Evolutionary conservation across 2,329 filamentous ascomycete species (phyloP).

Genomic region (Verticillium longisporum): DNA sequence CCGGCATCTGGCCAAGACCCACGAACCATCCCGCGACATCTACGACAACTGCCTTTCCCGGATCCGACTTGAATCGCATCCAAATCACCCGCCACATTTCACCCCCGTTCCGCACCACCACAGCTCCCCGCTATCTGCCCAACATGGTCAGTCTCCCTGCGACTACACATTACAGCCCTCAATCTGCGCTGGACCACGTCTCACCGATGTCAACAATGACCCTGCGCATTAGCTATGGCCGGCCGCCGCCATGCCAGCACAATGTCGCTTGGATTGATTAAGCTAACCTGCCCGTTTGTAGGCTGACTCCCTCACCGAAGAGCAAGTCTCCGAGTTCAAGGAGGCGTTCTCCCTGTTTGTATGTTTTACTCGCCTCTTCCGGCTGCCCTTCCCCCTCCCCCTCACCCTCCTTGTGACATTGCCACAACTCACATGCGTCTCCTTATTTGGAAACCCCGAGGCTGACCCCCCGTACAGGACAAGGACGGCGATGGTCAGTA

Average conservation of each 20-base stretch:
- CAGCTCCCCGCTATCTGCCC: background rate
- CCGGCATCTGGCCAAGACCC: constrained; percentile 7
- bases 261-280: background rate
- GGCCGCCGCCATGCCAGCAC: background rate
- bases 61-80: background rate
- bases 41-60: background rate
- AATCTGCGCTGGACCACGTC: background rate
- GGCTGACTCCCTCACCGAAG: constrained; percentile 98
- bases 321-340: constrained; percentile 99
- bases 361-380: constrained; percentile 37
- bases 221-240: background rate
- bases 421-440: constrained; percentile 7
- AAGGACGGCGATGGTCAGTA: constrained; percentile 86
- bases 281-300: constrained; percentile 28
- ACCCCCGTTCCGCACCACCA: background rate
- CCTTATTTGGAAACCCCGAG: background rate
- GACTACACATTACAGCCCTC: background rate
- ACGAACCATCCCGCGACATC: constrained; percentile 1
- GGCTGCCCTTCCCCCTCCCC: background rate
- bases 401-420: background rate
- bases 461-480: constrained; percentile 50
- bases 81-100: background rate
- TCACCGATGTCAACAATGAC: background rate
- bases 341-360: constrained; percentile 99
- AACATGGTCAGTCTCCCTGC: constrained; percentile 3